Percentiles rank a stretch among this genome's conserved stretches.
These are phyloP conservation scores for Diplodia corticola DNA, from an alignment of 2,329 filamentous ascomycete species.

Conservation along the genomic window DNA sequence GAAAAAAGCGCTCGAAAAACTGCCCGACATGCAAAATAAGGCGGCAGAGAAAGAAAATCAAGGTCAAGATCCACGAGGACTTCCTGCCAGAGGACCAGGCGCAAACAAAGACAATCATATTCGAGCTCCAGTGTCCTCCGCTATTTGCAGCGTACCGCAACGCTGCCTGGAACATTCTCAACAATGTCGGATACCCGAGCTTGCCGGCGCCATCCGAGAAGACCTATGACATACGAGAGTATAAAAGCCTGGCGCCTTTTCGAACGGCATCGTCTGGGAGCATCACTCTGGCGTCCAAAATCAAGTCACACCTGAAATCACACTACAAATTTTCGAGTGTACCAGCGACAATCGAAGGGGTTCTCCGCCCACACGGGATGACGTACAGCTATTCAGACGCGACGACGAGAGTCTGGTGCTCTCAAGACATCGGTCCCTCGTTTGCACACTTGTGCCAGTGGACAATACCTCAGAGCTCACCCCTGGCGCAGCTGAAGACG, in stretches of 20 bases:
- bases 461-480: slow-evolving; percentile 40
- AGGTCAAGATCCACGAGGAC: slow-evolving; percentile 52
- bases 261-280: slow-evolving; percentile 20
- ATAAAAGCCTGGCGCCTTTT: slow-evolving; percentile 36
- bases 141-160: slow-evolving; percentile 54
- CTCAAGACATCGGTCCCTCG: slow-evolving; percentile 33
- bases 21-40: slow-evolving; percentile 50
- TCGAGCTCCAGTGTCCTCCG: slow-evolving; percentile 53
- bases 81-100: slow-evolving; percentile 46
- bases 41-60: slow-evolving; percentile 41
- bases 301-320: slow-evolving; percentile 49
- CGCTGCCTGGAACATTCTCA: slow-evolving; percentile 52
- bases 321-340: slow-evolving; percentile 51
- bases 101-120: slow-evolving; percentile 49
- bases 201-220: slow-evolving; percentile 23
- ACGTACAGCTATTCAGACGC: slow-evolving; percentile 52
- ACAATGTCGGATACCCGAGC: slow-evolving; percentile 36
- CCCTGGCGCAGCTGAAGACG: slow-evolving; percentile 37
- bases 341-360: slow-evolving; percentile 42
- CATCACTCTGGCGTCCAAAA: slow-evolving; percentile 47
- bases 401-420: slow-evolving; percentile 41
- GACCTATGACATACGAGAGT: slow-evolving; percentile 34
- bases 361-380: slow-evolving; percentile 52
- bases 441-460: slow-evolving; percentile 51
- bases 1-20: not conserved